Percentiles rank a stretch among this genome's conserved stretches.
Conservation (phyloP, 1,284 basidiomycete genomes). For the Papiliotrema laurentii region DNA sequence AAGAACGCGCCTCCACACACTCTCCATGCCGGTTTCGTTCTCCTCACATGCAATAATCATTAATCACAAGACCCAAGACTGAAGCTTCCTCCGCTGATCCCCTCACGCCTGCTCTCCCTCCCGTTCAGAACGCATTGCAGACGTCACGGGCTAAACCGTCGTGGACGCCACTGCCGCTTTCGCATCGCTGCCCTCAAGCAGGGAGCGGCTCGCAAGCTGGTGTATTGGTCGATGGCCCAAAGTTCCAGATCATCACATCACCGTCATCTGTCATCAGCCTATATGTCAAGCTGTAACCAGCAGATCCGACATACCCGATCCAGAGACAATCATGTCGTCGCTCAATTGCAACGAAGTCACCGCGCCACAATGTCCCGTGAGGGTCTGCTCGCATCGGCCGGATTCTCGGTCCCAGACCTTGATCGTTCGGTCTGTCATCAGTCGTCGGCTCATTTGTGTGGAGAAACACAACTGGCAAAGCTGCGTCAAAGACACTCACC, state of each 20-base stretch:
- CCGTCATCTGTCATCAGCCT: constrained; percentile 35
- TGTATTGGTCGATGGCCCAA: constrained; percentile 48
- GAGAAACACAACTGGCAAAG: too few species aligned
- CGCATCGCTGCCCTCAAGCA: too few species aligned
- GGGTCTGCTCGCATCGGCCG: constrained; percentile 78
- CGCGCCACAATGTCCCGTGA: constrained; percentile 90
- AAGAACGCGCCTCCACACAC: too few species aligned
- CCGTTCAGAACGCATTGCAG: too few species aligned
- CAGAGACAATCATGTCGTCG: constrained; percentile 93
- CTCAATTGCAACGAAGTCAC: constrained; percentile 86
- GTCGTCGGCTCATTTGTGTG: neutral
- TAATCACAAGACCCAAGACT: too few species aligned
- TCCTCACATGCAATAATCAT: too few species aligned
- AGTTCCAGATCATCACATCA: constrained; percentile 64
- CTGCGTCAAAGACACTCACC: constrained; percentile 50
- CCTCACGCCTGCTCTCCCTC: too few species aligned
- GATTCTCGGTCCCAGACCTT: constrained; percentile 89
- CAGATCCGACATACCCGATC: constrained; percentile 66
- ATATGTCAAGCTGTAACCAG: constrained; percentile 47
- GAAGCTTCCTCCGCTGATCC: too few species aligned
- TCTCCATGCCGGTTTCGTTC: too few species aligned
- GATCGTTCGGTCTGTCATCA: constrained; percentile 38
- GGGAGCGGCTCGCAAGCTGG: too few species aligned
- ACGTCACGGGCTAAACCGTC: too few species aligned
- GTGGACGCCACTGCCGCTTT: too few species aligned